phyloP scores from a whole-genome alignment of 2,329 filamentous ascomycete species.

The Aspergillus udagawae region DNA sequence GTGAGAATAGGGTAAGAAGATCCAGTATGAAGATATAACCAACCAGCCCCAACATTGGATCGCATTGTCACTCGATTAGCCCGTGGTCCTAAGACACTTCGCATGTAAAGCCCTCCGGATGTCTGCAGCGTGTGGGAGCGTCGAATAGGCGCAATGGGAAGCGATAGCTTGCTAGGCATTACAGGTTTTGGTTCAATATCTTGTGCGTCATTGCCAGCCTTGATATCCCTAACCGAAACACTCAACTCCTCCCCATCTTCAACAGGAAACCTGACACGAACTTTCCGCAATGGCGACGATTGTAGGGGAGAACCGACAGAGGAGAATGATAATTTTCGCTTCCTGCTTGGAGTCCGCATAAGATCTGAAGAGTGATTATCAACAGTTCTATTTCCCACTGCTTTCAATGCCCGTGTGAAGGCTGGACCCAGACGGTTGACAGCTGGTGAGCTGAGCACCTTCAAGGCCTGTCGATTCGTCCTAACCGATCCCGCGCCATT shows the following conservation, averaged over 20 bases:
- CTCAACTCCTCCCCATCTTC: constrained; percentile 29
- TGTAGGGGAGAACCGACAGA: constrained; percentile 46
- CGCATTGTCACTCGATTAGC: constrained; percentile 31
- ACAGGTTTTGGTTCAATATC: constrained; percentile 14
- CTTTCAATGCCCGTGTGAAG: constrained; percentile 36
- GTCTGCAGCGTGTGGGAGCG: constrained; percentile 35
- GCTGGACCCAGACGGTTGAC: constrained; percentile 41
- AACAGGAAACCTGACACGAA: constrained; percentile 30
- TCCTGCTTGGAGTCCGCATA: constrained; percentile 40
- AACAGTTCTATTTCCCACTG: constrained; percentile 23
- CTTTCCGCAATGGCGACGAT: constrained; percentile 46
- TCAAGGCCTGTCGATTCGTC: constrained; percentile 43
- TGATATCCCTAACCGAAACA: constrained; percentile 25
- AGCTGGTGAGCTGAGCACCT: constrained; percentile 41
- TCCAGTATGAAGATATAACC: constrained; percentile 12
- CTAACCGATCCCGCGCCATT: constrained; percentile 33
- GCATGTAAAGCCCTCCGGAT: constrained; percentile 37
- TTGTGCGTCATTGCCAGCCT: constrained; percentile 13
- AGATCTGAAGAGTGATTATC: constrained; percentile 27
- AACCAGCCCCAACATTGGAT: constrained; percentile 36
- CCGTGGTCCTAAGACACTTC: constrained; percentile 30
- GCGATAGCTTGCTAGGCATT: constrained; percentile 18
- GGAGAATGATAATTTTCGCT: constrained; percentile 45
- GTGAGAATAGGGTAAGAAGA: constrained; percentile 14
- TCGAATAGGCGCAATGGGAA: constrained; percentile 29